phyloP scores from a whole-genome alignment of 495 filamentous ascomycete species.

The Barbatosphaeria neglecta region DNA sequence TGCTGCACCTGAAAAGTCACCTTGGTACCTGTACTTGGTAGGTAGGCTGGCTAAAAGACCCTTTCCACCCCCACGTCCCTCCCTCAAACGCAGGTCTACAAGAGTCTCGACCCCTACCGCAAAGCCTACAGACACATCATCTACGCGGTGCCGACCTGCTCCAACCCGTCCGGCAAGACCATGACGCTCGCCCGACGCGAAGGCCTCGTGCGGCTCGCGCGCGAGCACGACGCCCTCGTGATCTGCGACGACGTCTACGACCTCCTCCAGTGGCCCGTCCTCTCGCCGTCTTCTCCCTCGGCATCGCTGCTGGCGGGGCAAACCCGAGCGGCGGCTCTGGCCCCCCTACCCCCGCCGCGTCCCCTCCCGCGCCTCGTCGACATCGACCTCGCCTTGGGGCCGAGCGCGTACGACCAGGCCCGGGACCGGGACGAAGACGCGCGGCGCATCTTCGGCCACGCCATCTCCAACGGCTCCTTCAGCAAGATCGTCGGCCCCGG shows the following conservation, averaged over 20 bases:
- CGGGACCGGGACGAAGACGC: too few relatives aligned
- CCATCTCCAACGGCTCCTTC: slow-evolving; percentile 72
- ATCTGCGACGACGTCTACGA: slow-evolving; percentile 91
- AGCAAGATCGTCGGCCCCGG: slow-evolving; percentile 78
- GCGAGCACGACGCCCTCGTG: slow-evolving; percentile 62
- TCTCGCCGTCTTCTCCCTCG: background rate
- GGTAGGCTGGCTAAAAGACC: too few relatives aligned
- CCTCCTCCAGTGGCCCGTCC: slow-evolving; percentile 59
- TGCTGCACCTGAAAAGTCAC: too few relatives aligned
- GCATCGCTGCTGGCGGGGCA: too few relatives aligned
- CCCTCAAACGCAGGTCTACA: slow-evolving; percentile 11
- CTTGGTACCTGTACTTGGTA: too few relatives aligned
- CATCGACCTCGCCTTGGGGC: slow-evolving; percentile 46
- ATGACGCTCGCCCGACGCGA: slow-evolving; percentile 52
- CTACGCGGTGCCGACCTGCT: slow-evolving; percentile 72
- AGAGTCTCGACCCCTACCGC: slow-evolving; percentile 22
- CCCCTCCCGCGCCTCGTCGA: slow-evolving; percentile 60
- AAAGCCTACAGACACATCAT: slow-evolving; percentile 76
- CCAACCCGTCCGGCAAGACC: slow-evolving; percentile 68
- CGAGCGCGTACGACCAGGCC: slow-evolving; percentile 30
- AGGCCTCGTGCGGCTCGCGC: slow-evolving; percentile 53
- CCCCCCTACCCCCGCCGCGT: slow-evolving; percentile 1
- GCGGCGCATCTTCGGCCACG: slow-evolving; percentile 51
- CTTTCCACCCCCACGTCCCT: background rate
- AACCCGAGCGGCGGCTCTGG: too few relatives aligned